These are phyloP conservation scores for Scolecobasidium constrictum DNA, from an alignment of 2,329 filamentous ascomycete species.

Conservation along the genomic window DNA sequence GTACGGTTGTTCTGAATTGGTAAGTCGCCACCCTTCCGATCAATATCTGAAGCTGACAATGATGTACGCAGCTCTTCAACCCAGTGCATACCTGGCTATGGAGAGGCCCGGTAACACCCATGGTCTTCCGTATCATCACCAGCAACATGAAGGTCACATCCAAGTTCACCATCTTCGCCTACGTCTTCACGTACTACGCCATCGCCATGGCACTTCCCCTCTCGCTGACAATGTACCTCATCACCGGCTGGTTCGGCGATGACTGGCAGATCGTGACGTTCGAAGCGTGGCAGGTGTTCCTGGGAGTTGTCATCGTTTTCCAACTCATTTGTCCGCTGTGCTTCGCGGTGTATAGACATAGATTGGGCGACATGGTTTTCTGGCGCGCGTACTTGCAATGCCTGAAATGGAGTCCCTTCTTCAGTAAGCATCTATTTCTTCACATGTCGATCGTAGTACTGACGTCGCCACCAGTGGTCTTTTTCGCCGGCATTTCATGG, in stretches of 20 bases:
- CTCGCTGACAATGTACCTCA: slow-evolving; percentile 12
- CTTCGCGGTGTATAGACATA: slow-evolving; percentile 12
- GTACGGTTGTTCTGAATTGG: slow-evolving; percentile 13
- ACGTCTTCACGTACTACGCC: slow-evolving; percentile 13
- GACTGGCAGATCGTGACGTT: slow-evolving; percentile 12
- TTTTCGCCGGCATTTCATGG: slow-evolving; percentile 13
- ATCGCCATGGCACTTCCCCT: slow-evolving; percentile 11
- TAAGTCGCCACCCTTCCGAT: neutral
- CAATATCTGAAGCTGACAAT: neutral
- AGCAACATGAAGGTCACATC: slow-evolving; percentile 12
- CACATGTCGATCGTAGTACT: too few species aligned
- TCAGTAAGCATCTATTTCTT: too few species aligned
- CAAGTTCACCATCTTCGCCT: slow-evolving; percentile 13
- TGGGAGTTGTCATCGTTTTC: slow-evolving; percentile 12
- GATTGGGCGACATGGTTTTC: slow-evolving; percentile 11
- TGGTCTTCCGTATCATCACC: slow-evolving; percentile 11
- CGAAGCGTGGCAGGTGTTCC: slow-evolving; percentile 11
- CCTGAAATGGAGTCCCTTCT: slow-evolving; percentile 14
- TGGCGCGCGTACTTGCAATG: slow-evolving; percentile 10
- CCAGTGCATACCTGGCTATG: slow-evolving; percentile 10
- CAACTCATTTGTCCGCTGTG: slow-evolving; percentile 5
- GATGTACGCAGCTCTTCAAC: slow-evolving; percentile 13
- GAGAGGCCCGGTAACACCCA: slow-evolving; percentile 11
- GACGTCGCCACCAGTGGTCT: too few species aligned
- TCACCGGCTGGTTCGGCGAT: slow-evolving; percentile 12